A percentile compares a stretch with the other conserved stretches of the same genome.
phyloP scores from a whole-genome alignment of 306 rosid genomes.

The Cyclanthera cordifolia region DNA sequence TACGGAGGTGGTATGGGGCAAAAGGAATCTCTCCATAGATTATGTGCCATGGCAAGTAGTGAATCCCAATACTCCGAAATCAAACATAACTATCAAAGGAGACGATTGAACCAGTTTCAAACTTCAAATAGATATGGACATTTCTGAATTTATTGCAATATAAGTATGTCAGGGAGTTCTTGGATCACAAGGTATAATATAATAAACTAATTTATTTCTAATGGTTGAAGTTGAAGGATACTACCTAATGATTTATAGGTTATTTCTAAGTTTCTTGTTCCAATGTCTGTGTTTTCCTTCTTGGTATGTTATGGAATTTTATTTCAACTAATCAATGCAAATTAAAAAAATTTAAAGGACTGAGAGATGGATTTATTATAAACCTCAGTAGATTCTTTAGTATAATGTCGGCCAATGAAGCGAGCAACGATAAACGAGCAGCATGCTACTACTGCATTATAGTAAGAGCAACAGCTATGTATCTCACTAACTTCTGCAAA shows the following conservation, averaged over 20 bases:
- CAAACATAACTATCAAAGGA: neutral
- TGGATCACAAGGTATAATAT: neutral
- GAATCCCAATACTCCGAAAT: neutral
- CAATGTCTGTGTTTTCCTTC: neutral
- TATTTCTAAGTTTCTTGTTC: neutral
- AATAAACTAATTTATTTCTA: neutral
- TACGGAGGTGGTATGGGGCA: neutral
- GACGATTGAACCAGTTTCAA: neutral
- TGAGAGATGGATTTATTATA: neutral
- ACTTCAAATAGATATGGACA: neutral
- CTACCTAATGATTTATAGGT: neutral
- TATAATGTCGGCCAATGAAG: neutral
- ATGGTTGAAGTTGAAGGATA: neutral
- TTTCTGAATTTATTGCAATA: too few relatives aligned
- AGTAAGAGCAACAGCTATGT: neutral
- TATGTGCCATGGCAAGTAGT: neutral
- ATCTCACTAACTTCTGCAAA: slow-evolving; percentile 2
- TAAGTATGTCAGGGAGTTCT: neutral
- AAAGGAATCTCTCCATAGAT: neutral
- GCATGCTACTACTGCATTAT: neutral
- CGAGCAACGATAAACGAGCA: neutral
- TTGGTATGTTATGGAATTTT: neutral
- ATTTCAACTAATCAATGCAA: neutral
- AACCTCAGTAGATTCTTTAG: neutral
- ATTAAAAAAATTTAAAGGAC: neutral